Evolutionary conservation across 2,329 filamentous ascomycete species (phyloP), one percentile per base, ranked within the genome.

Genomic region (Periglandula ipomoeae): DNA sequence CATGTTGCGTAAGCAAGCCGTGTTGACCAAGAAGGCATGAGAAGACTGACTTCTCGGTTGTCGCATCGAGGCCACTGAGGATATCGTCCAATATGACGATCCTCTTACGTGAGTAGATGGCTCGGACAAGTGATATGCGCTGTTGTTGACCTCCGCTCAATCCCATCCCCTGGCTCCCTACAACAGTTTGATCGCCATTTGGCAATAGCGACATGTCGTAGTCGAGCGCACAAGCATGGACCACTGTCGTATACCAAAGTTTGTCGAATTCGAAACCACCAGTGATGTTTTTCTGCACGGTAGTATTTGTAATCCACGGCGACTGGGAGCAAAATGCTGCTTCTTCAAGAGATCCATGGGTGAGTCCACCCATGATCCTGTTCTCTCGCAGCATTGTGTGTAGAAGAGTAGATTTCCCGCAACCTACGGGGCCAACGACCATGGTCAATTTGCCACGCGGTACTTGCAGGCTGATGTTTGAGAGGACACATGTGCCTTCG

Each of bases 101-200:
- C 1, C 48, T 38, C 11, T 57, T 55, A 2, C 57, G 53, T 0
- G 64, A 56, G 26, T 64, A 65, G 1, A 65, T 5, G 5, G 63
- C 61, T 40, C 63, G 50, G 0, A 64, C 61, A 0, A 66, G 52
- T 47, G 54, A 58, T 11, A 68, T 51, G 15, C 65, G 54, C 24
- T 65, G 61, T 6, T 59, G 64, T 50, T 70, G 65, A 0, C 67
- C 68, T 20, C 68, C 68, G 4, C 66, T 70, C 8, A 70, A 53
- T 0, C 58, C 59, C 15, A 67, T 62, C 0, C 68, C 66, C 38
- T 62, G 63, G 9, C 58, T 66, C 2, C 68, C 67, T n/a, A 66
- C 58, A 1, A 52, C 52, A 0, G 65, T 66, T 3, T 55, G 51
- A 30, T 68, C 65, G 11, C 66, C 64, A 0, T 59, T 44, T 0